Evolutionary conservation across 768 basidiomycete species (phyloP).

Genomic region (Cyclocybe cylindracea): DNA sequence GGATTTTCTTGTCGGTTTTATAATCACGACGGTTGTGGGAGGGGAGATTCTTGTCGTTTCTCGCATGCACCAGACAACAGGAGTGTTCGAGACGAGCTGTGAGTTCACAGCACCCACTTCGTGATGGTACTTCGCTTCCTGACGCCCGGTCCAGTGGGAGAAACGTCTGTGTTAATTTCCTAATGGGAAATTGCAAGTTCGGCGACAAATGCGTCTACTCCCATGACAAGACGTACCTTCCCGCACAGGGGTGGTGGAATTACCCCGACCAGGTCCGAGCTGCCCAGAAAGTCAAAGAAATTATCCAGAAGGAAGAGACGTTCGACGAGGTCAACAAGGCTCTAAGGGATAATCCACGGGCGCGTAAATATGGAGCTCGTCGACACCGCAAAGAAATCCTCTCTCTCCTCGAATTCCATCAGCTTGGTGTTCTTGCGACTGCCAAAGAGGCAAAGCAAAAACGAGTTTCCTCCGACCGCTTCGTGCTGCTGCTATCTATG

Average conservation of each 20-base stretch:
- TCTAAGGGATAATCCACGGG: constrained; percentile 7
- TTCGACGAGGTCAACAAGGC: constrained; percentile 5
- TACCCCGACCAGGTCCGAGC: constrained; percentile 15
- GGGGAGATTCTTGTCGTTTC: constrained; percentile 40
- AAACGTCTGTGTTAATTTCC: constrained; percentile 47
- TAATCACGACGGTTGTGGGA: constrained; percentile 46
- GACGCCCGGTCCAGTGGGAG: constrained; percentile 33
- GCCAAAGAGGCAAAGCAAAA: background rate
- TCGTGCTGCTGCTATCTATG: constrained; percentile 32
- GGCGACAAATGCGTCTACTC: constrained; percentile 40
- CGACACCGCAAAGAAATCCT: too few relatives aligned
- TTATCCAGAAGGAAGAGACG: constrained; percentile 1
- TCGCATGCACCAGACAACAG: constrained; percentile 53
- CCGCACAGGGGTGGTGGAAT: constrained; percentile 40
- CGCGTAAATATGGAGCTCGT: too few relatives aligned
- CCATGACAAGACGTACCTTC: constrained; percentile 41
- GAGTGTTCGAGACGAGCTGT: constrained; percentile 53
- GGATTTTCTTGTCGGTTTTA: constrained; percentile 48
- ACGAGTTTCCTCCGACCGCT: constrained; percentile 8
- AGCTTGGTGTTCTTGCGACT: background rate
- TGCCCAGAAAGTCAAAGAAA: constrained; percentile 6
- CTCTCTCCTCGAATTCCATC: background rate
- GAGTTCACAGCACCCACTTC: constrained; percentile 14
- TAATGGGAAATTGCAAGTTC: constrained; percentile 42
- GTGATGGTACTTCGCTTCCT: background rate